phyloP scores from a whole-genome alignment of 1,284 basidiomycete genomes.

The Microbotryum lychnidis-dioicae region DNA sequence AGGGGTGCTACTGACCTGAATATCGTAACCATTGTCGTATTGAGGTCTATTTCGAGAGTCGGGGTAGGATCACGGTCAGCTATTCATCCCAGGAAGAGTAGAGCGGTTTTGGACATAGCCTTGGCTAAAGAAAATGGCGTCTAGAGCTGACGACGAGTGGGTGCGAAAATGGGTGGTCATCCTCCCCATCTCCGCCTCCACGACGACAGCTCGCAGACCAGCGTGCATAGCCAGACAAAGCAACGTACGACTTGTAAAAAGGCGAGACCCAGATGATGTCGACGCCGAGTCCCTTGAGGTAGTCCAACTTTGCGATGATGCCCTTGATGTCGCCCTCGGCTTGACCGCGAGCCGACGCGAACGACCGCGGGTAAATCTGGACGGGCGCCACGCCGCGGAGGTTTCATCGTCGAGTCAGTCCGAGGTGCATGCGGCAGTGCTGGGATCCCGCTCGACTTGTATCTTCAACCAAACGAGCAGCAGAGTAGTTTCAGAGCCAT shows the following conservation, averaged over 20 bases:
- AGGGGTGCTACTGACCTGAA: background rate
- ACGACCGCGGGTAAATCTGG: conserved; percentile 63
- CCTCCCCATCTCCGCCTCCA: background rate
- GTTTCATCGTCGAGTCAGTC: background rate
- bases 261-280: conserved; percentile 68
- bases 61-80: too few species aligned
- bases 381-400: too few species aligned
- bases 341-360: conserved; percentile 64
- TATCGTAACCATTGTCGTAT: conserved; percentile 5
- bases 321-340: conserved; percentile 67
- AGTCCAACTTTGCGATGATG: conserved; percentile 57
- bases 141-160: background rate
- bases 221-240: conserved; percentile 40
- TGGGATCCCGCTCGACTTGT: background rate
- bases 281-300: conserved; percentile 60
- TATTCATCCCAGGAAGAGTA: too few species aligned
- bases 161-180: background rate
- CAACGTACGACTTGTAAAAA: conserved; percentile 54
- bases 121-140: background rate
- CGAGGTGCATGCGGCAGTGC: background rate
- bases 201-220: conserved; percentile 55
- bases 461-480: background rate
- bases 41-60: background rate
- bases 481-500: background rate
- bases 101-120: too few species aligned